Base-by-base conservation (phyloP, 31 red algal species). In the Asparagopsis taxiformis region DNA sequence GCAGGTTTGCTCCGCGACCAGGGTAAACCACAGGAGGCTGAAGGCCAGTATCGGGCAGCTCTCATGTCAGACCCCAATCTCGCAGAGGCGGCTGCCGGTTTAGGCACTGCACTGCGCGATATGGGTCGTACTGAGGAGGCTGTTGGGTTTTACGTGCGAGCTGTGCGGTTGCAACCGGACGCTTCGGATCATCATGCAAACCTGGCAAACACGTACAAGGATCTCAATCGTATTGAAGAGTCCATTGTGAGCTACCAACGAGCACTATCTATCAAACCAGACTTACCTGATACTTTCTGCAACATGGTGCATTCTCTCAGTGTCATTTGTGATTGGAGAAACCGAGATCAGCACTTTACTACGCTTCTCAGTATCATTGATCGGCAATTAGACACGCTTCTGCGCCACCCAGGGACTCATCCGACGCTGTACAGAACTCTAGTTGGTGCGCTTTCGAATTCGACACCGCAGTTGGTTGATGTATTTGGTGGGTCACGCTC, bases 191-290 rank as follows among this genome's bases (percentile, higher is more conserved):
- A 80, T 59, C 70, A 79, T 60, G 70, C 78, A 1, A 82, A 80
- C 32, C 44, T 93, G 48, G 89, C 80, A 2, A 93, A 93, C 65
- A 84, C 75, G 6, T 78, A 85, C 59, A 93, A 93, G 56, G 89
- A 93, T 34, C 44, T 80, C 2, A 84, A 77, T 37, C 55, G 55
- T 10, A 74, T 93, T 54, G 79, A 84, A 30, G 79, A 93, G 30
- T 82, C 76, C 3, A 78, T 93, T 44, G 59, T 37, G 3, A 80
- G 60, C 25, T 86, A 93, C 50, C 65, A 80, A 48, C 61, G 60
- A n/a, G 70, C 89, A 49, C 64, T 93, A 2, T 58, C 59, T 38
- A 30, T 93, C 26, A 62, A 77, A 23, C 80, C 80, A n/a, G 64
- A 68, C 38, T 31, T 82, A 1, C 80, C 80, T 10, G 79, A 93